Conservation (phyloP, 441 rosid species). For the Euphorbia schlechtendalii region DNA sequence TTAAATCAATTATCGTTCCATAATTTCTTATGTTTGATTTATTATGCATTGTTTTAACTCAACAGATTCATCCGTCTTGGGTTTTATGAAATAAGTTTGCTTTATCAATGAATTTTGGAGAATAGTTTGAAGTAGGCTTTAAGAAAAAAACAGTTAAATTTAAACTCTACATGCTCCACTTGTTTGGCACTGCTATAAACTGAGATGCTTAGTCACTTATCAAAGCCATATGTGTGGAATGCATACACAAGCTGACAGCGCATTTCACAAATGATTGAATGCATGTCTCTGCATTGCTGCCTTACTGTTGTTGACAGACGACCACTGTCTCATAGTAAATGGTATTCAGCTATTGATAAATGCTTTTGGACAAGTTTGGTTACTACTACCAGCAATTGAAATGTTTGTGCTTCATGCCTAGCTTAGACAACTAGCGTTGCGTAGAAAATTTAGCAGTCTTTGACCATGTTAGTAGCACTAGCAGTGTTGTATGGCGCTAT, state of each 20-base stretch:
- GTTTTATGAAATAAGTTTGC: background rate
- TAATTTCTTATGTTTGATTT: background rate
- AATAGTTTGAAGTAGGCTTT: background rate
- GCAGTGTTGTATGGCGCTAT: no score
- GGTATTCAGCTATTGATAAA: constrained; percentile 8
- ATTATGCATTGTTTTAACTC: no score
- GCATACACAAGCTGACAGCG: background rate
- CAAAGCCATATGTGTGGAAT: background rate
- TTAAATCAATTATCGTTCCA: background rate
- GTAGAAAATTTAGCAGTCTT: background rate
- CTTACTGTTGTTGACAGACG: background rate
- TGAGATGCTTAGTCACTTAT: background rate
- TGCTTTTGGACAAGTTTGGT: background rate
- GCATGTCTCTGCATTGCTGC: background rate
- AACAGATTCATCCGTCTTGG: background rate
- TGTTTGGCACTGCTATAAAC: background rate
- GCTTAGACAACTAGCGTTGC: background rate
- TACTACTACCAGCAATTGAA: background rate
- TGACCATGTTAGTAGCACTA: background rate
- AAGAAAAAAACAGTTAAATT: background rate
- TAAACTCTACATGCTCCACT: background rate
- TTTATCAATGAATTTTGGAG: background rate
- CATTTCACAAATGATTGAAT: background rate
- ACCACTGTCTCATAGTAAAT: background rate
- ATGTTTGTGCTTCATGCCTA: background rate